These are phyloP conservation scores for Penicillium sp. DNA, from an alignment of 2,329 filamentous ascomycete genomes.

Conservation along the genomic window DNA sequence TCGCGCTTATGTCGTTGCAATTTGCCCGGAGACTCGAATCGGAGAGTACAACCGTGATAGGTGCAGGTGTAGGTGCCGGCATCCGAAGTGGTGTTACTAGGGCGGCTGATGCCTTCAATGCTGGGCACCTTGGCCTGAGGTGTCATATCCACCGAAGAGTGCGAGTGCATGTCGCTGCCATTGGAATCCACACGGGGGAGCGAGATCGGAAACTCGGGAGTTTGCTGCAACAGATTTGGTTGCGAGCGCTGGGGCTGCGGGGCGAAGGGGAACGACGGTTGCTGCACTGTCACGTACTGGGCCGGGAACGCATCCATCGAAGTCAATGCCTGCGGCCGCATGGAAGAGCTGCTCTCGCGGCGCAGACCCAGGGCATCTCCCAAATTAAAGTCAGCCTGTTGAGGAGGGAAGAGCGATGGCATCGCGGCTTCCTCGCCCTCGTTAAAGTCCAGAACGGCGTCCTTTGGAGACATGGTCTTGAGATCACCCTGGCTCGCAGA, in stretches of 20 bases:
- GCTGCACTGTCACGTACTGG: slow-evolving; percentile 41
- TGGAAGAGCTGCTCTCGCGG: slow-evolving; percentile 32
- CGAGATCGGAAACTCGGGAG: slow-evolving; percentile 54
- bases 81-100: slow-evolving; percentile 62
- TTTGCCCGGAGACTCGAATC: slow-evolving; percentile 80
- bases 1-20: slow-evolving; percentile 96
- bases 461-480: slow-evolving; percentile 91
- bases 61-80: slow-evolving; percentile 93
- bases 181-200: slow-evolving; percentile 59
- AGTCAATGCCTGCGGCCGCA: slow-evolving; percentile 34
- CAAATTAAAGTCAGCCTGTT: slow-evolving; percentile 50
- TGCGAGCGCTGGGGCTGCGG: slow-evolving; percentile 29
- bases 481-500: slow-evolving; percentile 42
- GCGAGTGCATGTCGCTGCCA: slow-evolving; percentile 45
- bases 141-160: slow-evolving; percentile 29
- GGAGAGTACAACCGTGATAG: slow-evolving; percentile 79
- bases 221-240: slow-evolving; percentile 38
- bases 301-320: slow-evolving; percentile 41
- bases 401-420: slow-evolving; percentile 63
- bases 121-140: slow-evolving; percentile 36
- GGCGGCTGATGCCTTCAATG: slow-evolving; percentile 45
- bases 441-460: slow-evolving; percentile 78
- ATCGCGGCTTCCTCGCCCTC: slow-evolving; percentile 63
- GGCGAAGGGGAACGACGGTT: slow-evolving; percentile 46
- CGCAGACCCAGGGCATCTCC: slow-evolving; percentile 35